Percentiles rank a stretch among this genome's conserved stretches.
Conservation (phyloP, 805 yeast genomes). For the Isabelozyma heimii region DNA sequence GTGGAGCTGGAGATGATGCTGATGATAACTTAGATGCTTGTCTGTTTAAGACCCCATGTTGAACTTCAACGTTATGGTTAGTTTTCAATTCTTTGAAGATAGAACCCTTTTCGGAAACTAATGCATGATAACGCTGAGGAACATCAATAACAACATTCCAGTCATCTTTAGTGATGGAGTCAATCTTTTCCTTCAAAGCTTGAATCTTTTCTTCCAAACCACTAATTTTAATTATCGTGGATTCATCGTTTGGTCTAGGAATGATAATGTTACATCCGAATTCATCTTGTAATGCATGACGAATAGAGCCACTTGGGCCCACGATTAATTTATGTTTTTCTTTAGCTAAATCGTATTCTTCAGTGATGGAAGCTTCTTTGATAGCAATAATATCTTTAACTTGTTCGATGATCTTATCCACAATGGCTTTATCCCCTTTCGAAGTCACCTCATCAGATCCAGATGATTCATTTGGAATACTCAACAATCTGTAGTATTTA, state of each 20-base stretch:
- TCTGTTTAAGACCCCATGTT: conserved; percentile 50
- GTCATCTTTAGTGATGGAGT: conserved; percentile 59
- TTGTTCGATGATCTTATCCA: conserved; percentile 61
- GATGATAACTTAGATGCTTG: conserved; percentile 51
- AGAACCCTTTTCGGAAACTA: conserved; percentile 66
- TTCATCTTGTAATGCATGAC: conserved; percentile 69
- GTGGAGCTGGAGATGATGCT: conserved; percentile 43
- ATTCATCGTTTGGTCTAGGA: conserved; percentile 57
- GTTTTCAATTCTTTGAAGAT: conserved; percentile 52
- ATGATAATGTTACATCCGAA: conserved; percentile 61
- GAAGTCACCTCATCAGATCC: conserved; percentile 59
- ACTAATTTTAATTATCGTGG: conserved; percentile 50
- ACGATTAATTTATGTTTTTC: conserved; percentile 73
- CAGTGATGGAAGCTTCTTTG: conserved; percentile 57
- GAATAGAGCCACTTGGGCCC: conserved; percentile 78
- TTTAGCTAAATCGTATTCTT: conserved; percentile 57
- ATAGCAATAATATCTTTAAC: conserved; percentile 62
- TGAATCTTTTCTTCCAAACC: conserved; percentile 70
- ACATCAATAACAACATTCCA: conserved; percentile 53
- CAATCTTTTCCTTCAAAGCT: conserved; percentile 60
- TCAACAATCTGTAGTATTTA: conserved; percentile 55
- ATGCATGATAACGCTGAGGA: conserved; percentile 57
- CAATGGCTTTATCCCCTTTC: conserved; percentile 74
- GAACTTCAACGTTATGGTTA: conserved; percentile 56
- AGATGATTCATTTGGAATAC: conserved; percentile 66